A percentile compares a stretch with the other conserved stretches of the same genome.
phyloP scores from a whole-genome alignment of 805 yeast species.

The Starmera caribaea region DNA sequence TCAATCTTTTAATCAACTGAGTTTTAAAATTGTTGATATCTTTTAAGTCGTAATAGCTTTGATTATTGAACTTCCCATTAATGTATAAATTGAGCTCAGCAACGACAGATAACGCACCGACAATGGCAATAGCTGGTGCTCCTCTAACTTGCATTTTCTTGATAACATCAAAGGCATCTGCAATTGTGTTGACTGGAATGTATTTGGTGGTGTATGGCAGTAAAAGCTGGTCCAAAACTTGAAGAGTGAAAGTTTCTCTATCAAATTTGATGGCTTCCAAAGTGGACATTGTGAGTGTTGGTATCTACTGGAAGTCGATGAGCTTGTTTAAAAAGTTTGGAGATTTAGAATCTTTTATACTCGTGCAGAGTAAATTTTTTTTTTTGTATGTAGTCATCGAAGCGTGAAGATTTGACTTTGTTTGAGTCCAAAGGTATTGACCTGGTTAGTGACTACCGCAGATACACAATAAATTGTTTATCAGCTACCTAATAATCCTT shows the following conservation, averaged over 20 bases:
- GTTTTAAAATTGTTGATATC: constrained; percentile 25
- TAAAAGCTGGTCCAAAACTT: constrained; percentile 69
- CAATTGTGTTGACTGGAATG: constrained; percentile 48
- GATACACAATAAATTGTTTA: too few relatives aligned
- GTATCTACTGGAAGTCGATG: too few relatives aligned
- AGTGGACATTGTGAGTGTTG: constrained; percentile 22
- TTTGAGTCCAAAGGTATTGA: too few relatives aligned
- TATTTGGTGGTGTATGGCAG: constrained; percentile 76
- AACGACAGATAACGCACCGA: constrained; percentile 76
- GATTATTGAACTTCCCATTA: constrained; percentile 17
- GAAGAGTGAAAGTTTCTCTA: constrained; percentile 32
- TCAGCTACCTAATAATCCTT: too few relatives aligned
- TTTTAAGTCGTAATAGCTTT: constrained; percentile 22
- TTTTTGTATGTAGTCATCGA: too few relatives aligned
- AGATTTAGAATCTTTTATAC: too few relatives aligned
- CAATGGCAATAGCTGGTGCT: constrained; percentile 97
- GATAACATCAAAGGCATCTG: constrained; percentile 78
- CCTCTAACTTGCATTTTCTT: constrained; percentile 92
- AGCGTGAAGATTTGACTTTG: too few relatives aligned
- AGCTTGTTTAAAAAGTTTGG: too few relatives aligned
- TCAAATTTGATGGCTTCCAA: constrained; percentile 65
- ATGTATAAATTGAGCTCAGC: constrained; percentile 45
- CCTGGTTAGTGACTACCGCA: too few relatives aligned
- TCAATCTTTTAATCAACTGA: constrained; percentile 38
- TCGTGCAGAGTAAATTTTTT: too few relatives aligned